Conservation (phyloP, 2,329 filamentous ascomycete species). For the Podosphaera leucotricha region DNA sequence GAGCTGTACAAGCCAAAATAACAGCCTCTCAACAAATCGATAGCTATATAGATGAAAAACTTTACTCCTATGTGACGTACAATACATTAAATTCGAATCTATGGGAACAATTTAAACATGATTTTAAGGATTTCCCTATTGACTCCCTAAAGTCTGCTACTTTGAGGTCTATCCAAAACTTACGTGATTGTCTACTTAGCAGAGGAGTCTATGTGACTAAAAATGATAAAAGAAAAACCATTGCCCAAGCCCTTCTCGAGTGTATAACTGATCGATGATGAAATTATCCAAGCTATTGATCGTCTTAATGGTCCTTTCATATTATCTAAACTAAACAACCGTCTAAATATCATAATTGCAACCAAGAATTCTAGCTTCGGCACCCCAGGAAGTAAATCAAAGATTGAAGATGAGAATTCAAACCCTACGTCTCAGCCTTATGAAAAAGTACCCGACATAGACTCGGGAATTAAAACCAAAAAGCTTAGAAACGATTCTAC, state of each 20-base stretch:
- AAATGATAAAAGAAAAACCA: not conserved
- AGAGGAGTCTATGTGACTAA: not conserved
- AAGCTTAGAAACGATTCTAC: not conserved
- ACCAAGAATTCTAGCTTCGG: not conserved
- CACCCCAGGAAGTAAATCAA: not conserved
- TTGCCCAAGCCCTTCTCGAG: not conserved
- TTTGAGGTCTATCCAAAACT: not conserved
- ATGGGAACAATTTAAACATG: not conserved
- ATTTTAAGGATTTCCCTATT: not conserved
- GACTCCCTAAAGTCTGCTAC: not conserved
- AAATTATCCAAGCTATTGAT: not conserved
- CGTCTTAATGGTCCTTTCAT: not conserved
- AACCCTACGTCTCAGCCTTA: not conserved
- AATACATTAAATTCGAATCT: not conserved
- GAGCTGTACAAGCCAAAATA: not conserved
- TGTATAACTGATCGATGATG: not conserved
- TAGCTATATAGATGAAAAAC: not conserved
- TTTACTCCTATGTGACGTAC: not conserved
- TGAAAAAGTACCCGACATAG: not conserved
- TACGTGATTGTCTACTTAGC: not conserved
- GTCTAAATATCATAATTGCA: not conserved
- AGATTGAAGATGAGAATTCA: not conserved
- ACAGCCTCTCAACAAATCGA: not conserved
- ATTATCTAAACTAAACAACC: not conserved
- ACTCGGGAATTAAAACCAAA: not conserved